Evolutionary conservation across 345 rosid species (phyloP).

Genomic region (Melastoma malabathricum): DNA sequence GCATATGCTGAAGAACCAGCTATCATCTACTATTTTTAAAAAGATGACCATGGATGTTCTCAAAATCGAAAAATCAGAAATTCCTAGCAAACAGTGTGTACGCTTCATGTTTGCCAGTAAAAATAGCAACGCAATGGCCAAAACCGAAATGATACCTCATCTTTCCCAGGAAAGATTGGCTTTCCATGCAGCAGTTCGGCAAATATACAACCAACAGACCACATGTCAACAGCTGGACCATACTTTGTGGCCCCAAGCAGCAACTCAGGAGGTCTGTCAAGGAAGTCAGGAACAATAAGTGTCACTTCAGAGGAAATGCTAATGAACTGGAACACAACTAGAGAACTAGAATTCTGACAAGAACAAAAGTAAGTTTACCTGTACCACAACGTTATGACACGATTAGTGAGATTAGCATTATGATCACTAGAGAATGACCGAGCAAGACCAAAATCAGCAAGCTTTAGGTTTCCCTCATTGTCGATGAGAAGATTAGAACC

Average conservation of each 20-base stretch:
- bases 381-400: constrained; percentile 92
- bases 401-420: constrained; percentile 68
- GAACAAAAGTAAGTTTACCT: constrained; percentile 29
- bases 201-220: constrained; percentile 96
- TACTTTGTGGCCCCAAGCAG: constrained; percentile 91
- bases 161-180: constrained; percentile 85
- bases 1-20: too few relatives aligned
- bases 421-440: constrained; percentile 69
- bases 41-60: too few relatives aligned
- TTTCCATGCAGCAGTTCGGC: constrained; percentile 89
- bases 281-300: background rate
- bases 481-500: constrained; percentile 96
- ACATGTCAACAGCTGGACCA: constrained; percentile 94
- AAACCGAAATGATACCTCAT: constrained; percentile 42
- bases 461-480: constrained; percentile 85
- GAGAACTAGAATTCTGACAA: background rate
- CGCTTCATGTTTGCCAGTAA: background rate
- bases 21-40: too few relatives aligned
- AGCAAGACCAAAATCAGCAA: constrained; percentile 95
- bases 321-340: constrained; percentile 1
- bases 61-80: background rate
- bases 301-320: background rate
- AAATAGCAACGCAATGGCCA: too few relatives aligned
- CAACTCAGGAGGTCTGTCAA: constrained; percentile 81
- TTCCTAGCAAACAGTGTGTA: constrained; percentile 1